Evolutionary conservation across 345 rosid species (phyloP), one percentile per base, ranked within the genome.

Genomic region (Melaleuca quinquenervia): DNA sequence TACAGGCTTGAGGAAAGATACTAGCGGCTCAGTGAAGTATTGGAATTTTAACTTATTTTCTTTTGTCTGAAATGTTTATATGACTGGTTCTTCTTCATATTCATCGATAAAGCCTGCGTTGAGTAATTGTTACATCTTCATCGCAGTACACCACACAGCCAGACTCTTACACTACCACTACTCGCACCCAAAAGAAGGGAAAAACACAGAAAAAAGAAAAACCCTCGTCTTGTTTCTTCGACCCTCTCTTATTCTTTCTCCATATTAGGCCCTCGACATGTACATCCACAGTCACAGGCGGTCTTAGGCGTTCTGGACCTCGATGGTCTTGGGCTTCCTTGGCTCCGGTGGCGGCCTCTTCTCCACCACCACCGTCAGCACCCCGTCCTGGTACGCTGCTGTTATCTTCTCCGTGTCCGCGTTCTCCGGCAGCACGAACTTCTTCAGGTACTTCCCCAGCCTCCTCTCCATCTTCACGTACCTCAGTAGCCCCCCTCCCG

Each of bases 301-400:
- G 53, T 48, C 54, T 62, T 78, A 87, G 14, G 89, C 90, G 48
- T 85, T 75, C 84, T 89, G 84, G 20, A 87, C 91, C 84, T 89
- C 82, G 50, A 89, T 84, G 54, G 84, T 87, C 86, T 87, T 90
- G 32, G 90, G 88, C 87, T 88, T 90, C 90, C 86, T 88, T 21
- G 90, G 90, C 86, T 88, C 90, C n/a, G 88, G 90, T 29, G 91
- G 91, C 18, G 88, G 90, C 88, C 84, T 50, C 86, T 90, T 90
- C 89, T 86, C 83, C 48, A 88, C 85, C 21, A 84, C 84, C 51
- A 90, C 90, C 26, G 89, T 90, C 88, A 87, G 84, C 29, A 86
- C 89, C 32, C 91, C 90, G 22, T 90, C 89, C 82, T 80, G 85
- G 70, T 86, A 87, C 6, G 36, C 84, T 26, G 91, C 88, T 3